A percentile compares a stretch with the other conserved stretches of the same genome.
phyloP scores from a whole-genome alignment of 768 basidiomycete species.

The Lactifluus volemus region DNA sequence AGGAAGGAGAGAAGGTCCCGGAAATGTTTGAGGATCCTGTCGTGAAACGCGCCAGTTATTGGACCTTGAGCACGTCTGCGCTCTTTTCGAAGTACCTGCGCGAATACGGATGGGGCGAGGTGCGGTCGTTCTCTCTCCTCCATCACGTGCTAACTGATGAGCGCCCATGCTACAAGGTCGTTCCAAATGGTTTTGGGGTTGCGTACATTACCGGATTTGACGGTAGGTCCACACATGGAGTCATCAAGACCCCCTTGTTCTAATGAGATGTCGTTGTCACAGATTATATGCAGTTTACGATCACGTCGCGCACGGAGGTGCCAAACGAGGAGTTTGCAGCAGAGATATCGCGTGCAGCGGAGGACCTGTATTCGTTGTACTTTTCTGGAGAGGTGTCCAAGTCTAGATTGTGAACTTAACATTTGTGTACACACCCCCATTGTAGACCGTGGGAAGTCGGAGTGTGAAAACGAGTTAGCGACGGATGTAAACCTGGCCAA shows the following conservation, averaged over 20 bases:
- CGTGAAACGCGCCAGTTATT: slow-evolving; percentile 60
- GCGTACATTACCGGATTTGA: slow-evolving; percentile 91
- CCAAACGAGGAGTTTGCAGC: slow-evolving; percentile 64
- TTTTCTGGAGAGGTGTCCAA: slow-evolving; percentile 21
- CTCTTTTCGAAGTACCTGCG: slow-evolving; percentile 79
- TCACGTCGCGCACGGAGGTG: slow-evolving; percentile 83
- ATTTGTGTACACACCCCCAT: not conserved
- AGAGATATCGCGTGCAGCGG: slow-evolving; percentile 55
- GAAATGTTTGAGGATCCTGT: slow-evolving; percentile 71
- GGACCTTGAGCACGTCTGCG: slow-evolving; percentile 87
- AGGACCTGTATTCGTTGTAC: slow-evolving; percentile 59
- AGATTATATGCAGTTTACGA: slow-evolving; percentile 80
- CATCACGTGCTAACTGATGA: not conserved
- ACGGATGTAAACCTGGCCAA: too few relatives aligned
- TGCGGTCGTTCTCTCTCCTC: slow-evolving; percentile 21
- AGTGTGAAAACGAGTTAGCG: too few relatives aligned
- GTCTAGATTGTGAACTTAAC: slow-evolving; percentile 11
- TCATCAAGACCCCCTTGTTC: not conserved
- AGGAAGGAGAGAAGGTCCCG: slow-evolving; percentile 55
- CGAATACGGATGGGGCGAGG: slow-evolving; percentile 92
- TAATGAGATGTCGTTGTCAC: not conserved
- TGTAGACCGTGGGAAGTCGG: too few relatives aligned
- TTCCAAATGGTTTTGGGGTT: slow-evolving; percentile 89
- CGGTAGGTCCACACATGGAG: slow-evolving; percentile 33
- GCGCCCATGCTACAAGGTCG: slow-evolving; percentile 38